Evolutionary conservation across 345 rosid species (phyloP).

Genomic region (Cardamine occulta): DNA sequence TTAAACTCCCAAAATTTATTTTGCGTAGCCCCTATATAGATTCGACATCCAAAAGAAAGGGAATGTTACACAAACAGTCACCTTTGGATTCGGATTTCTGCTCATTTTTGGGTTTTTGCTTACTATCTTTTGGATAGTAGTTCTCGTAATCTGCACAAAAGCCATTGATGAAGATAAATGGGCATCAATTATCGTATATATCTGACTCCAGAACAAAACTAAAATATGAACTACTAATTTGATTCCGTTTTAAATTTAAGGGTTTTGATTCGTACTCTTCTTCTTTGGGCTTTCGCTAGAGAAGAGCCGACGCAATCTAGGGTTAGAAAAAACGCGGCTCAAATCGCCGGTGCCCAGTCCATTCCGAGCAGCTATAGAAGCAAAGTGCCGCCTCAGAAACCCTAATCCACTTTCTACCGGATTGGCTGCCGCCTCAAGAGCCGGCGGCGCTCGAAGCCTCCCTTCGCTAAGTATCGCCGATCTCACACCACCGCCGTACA

Average conservation of each 20-base stretch:
- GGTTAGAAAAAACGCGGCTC: constrained; percentile 66
- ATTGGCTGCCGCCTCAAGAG: constrained; percentile 37
- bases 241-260: not conserved
- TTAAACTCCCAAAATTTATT: not conserved
- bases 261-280: constrained; percentile 34
- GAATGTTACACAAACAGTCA: constrained; percentile 14
- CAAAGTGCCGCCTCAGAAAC: constrained; percentile 59
- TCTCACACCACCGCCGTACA: constrained; percentile 43
- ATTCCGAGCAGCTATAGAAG: constrained; percentile 53
- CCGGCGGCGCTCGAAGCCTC: constrained; percentile 20
- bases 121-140: constrained; percentile 69
- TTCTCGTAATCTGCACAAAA: constrained; percentile 74
- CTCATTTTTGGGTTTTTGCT: constrained; percentile 75
- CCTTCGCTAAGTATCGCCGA: constrained; percentile 42
- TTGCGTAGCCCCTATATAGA: not conserved
- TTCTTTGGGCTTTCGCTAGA: constrained; percentile 74
- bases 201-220: not conserved
- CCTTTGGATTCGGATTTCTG: constrained; percentile 85
- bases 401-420: constrained; percentile 51
- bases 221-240: not conserved
- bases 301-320: constrained; percentile 64
- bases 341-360: constrained; percentile 48
- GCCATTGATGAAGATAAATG: not conserved
- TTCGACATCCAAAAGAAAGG: not conserved
- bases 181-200: not conserved